Evolutionary conservation across 2,329 filamentous ascomycete genomes (phyloP).

Genomic region (Pseudocercospora fijiensis): DNA sequence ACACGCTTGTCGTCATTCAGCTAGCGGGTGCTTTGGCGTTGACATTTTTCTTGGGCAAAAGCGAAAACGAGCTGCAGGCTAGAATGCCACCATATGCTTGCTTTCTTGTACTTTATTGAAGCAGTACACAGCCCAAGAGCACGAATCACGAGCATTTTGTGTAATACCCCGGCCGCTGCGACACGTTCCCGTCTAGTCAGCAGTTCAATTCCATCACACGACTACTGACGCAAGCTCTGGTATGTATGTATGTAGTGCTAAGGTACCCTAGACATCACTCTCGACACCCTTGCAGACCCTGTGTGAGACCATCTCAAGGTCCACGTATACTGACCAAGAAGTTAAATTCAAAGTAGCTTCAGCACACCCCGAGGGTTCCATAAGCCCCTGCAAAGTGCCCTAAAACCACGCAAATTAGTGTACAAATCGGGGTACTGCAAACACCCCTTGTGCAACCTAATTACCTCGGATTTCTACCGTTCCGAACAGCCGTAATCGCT

Average conservation of each 20-base stretch:
- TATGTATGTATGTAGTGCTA: no score
- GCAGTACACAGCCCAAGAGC: background rate
- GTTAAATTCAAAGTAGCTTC: no score
- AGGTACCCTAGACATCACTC: background rate
- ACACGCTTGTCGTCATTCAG: background rate
- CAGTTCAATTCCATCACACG: background rate
- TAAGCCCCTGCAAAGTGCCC: no score
- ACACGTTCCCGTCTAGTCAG: background rate
- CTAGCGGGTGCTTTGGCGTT: conserved; percentile 3
- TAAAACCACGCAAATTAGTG: no score
- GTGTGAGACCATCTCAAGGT: background rate
- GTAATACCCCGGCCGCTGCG: background rate
- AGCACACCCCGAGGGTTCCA: no score
- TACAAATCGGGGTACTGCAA: no score
- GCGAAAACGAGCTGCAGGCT: background rate
- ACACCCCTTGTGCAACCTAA: no score
- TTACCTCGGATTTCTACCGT: no score
- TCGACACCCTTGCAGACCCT: background rate
- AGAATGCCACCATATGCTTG: background rate
- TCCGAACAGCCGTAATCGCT: no score
- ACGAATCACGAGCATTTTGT: conserved; percentile 3
- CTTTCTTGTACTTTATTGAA: conserved; percentile 2
- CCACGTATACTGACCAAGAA: no score
- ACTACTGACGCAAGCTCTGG: background rate
- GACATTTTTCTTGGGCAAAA: conserved; percentile 1